phyloP scores from a whole-genome alignment of 2,329 filamentous ascomycete species.

The Spiromastix sp. region DNA sequence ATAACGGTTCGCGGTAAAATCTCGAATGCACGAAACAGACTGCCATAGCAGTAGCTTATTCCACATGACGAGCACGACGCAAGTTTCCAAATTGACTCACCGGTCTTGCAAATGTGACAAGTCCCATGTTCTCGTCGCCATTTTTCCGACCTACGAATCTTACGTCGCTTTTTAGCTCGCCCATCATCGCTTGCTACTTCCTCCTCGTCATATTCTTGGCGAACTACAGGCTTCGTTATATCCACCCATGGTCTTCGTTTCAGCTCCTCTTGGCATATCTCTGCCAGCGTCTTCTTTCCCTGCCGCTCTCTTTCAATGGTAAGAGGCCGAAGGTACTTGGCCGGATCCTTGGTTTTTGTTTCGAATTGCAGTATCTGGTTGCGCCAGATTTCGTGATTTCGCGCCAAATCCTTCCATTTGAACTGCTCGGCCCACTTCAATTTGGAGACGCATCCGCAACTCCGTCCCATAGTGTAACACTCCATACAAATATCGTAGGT shows the following conservation, averaged over 20 bases:
- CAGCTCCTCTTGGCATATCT: slow-evolving; percentile 89
- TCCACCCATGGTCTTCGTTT: slow-evolving; percentile 72
- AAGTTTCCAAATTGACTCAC: slow-evolving; percentile 75
- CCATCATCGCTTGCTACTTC: slow-evolving; percentile 49
- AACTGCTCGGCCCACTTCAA: slow-evolving; percentile 92
- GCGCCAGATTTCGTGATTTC: slow-evolving; percentile 76
- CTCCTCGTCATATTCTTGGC: slow-evolving; percentile 22
- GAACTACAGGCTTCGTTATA: slow-evolving; percentile 50
- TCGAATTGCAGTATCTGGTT: slow-evolving; percentile 65
- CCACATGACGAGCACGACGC: slow-evolving; percentile 69
- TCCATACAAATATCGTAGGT: slow-evolving; percentile 97
- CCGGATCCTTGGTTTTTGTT: slow-evolving; percentile 55
- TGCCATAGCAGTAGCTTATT: slow-evolving; percentile 83
- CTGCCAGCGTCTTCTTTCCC: slow-evolving; percentile 70
- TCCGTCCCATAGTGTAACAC: slow-evolving; percentile 94
- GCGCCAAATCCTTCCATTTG: slow-evolving; percentile 65
- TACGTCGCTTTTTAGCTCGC: slow-evolving; percentile 53
- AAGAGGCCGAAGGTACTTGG: slow-evolving; percentile 52
- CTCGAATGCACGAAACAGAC: slow-evolving; percentile 83
- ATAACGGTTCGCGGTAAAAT: slow-evolving; percentile 74
- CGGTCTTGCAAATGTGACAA: slow-evolving; percentile 77
- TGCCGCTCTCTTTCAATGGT: slow-evolving; percentile 56
- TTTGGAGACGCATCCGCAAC: slow-evolving; percentile 77
- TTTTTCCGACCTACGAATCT: slow-evolving; percentile 39
- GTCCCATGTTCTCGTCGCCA: slow-evolving; percentile 40